A percentile compares a stretch with the other conserved stretches of the same genome.
Evolutionary conservation across 768 basidiomycete genomes (phyloP).

Genomic region (Sporobolomyces roseus): DNA sequence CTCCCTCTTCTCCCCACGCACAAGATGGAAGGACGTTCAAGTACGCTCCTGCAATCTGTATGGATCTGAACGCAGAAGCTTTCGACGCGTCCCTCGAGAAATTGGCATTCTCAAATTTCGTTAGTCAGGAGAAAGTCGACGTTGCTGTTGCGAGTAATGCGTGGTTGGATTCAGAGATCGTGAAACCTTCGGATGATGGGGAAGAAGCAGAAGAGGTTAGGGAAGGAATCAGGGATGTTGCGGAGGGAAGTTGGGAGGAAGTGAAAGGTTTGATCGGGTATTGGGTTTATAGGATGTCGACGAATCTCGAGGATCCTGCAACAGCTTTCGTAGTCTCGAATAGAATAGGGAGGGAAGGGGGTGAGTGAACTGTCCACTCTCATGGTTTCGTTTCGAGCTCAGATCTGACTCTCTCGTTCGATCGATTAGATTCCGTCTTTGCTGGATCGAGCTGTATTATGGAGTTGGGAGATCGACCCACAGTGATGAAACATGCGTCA

Average conservation of each 20-base stretch:
- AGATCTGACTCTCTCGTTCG: no score
- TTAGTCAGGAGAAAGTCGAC: conserved; percentile 8
- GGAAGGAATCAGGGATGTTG: background rate
- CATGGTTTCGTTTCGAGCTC: background rate
- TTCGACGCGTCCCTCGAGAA: conserved; percentile 34
- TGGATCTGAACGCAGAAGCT: conserved; percentile 41
- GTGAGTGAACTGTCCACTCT: background rate
- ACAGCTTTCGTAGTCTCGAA: conserved; percentile 39
- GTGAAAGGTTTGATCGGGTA: conserved; percentile 35
- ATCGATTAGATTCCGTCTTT: conserved; percentile 34
- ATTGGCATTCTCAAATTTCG: conserved; percentile 34
- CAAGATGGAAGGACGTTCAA: conserved; percentile 4
- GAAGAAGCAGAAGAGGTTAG: background rate
- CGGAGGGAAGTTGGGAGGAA: conserved; percentile 20
- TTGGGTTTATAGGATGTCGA: conserved; percentile 33
- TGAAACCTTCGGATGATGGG: background rate
- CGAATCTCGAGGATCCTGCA: conserved; percentile 31
- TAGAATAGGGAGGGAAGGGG: conserved; percentile 40
- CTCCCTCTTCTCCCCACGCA: conserved; percentile 3
- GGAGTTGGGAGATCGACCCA: conserved; percentile 22
- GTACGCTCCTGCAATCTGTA: conserved; percentile 40
- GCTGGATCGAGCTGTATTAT: conserved; percentile 41
- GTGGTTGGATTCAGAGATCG: conserved; percentile 35
- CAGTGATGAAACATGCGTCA: conserved; percentile 29
- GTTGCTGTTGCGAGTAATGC: conserved; percentile 34